Evolutionary conservation across 306 rosid species (phyloP).

Genomic region (Lathyrus aphaca): DNA sequence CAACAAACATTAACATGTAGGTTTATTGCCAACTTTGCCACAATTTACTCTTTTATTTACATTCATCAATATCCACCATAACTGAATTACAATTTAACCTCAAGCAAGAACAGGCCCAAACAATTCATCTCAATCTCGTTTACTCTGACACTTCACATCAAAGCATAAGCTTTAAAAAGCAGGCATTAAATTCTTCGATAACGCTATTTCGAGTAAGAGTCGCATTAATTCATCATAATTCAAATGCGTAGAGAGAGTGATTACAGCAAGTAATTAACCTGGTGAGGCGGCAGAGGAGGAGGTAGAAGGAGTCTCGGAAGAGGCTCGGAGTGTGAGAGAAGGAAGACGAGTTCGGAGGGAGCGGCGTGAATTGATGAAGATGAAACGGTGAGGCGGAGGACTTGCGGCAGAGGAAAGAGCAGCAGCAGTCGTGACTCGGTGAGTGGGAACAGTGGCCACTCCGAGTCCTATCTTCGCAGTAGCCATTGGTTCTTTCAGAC

Average conservation of each 20-base stretch:
- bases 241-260: conserved; percentile 8
- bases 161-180: background rate
- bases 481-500: conserved; percentile 71
- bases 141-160: conserved; percentile 7
- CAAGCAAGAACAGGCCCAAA: background rate
- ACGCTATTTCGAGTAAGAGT: background rate
- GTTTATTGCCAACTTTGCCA: background rate
- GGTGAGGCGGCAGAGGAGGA: conserved; percentile 45
- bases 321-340: conserved; percentile 55
- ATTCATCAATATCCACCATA: conserved; percentile 5
- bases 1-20: conserved; percentile 10
- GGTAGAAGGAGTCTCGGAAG: conserved; percentile 37
- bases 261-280: conserved; percentile 48
- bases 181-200: conserved; percentile 29
- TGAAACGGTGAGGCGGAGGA: conserved; percentile 47
- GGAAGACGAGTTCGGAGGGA: conserved; percentile 44
- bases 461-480: conserved; percentile 69
- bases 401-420: conserved; percentile 40
- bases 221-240: background rate
- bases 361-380: conserved; percentile 54
- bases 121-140: conserved; percentile 16
- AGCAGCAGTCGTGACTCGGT: conserved; percentile 56
- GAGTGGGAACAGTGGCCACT: conserved; percentile 59
- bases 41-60: background rate
- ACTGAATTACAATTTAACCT: background rate